These are phyloP conservation scores for Aspergillus versicolor DNA, from an alignment of 2,329 filamentous ascomycete species.

Conservation along the genomic window DNA sequence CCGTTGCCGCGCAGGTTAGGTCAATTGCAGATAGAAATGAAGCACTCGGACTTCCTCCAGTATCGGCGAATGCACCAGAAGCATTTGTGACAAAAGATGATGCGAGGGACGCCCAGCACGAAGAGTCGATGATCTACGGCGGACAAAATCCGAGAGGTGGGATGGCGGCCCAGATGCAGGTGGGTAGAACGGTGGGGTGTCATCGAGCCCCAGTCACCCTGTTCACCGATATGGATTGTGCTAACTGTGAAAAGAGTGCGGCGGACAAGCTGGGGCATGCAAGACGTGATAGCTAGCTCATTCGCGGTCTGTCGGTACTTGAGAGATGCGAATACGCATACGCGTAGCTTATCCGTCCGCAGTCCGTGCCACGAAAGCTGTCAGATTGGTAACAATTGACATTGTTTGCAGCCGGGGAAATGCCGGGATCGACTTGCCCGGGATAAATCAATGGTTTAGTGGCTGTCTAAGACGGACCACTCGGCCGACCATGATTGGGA, in stretches of 20 bases:
- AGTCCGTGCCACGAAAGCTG: neutral
- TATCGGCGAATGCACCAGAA: constrained; percentile 19
- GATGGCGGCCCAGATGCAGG: constrained; percentile 36
- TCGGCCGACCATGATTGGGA: neutral
- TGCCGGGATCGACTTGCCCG: neutral
- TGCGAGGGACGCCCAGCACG: constrained; percentile 30
- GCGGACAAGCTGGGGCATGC: constrained; percentile 34
- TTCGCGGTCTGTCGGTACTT: neutral
- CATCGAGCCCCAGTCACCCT: neutral
- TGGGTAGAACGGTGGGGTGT: constrained; percentile 19
- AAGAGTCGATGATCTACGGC: constrained; percentile 23
- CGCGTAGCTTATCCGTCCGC: neutral
- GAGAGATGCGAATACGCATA: neutral
- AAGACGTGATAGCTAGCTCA: neutral
- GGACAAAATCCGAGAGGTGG: constrained; percentile 32
- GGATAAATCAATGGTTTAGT: neutral
- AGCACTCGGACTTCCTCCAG: constrained; percentile 25
- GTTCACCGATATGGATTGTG: neutral
- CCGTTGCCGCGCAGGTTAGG: constrained; percentile 32
- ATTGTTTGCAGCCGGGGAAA: neutral
- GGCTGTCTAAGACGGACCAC: neutral
- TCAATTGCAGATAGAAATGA: constrained; percentile 36
- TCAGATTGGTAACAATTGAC: neutral
- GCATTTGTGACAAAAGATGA: constrained; percentile 35
- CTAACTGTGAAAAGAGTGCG: constrained; percentile 26